Evolutionary conservation across 73 alveolate genomes (phyloP).

Genomic region (Blepharisma japonicum): DNA sequence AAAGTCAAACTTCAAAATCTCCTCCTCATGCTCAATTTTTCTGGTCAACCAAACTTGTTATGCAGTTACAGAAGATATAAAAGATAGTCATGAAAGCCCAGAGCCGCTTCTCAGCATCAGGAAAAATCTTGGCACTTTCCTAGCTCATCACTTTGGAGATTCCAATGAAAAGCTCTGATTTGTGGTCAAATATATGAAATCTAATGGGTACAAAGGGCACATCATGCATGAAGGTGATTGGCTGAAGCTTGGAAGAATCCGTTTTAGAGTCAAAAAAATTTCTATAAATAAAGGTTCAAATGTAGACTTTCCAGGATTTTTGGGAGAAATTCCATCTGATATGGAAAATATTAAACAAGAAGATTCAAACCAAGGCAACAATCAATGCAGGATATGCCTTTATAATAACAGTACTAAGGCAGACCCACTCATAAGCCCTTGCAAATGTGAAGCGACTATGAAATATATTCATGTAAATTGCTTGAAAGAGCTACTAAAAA

Average conservation of each 20-base stretch:
- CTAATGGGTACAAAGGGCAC: background rate
- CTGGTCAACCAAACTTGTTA: too few relatives aligned
- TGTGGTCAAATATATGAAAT: background rate
- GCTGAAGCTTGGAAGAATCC: background rate
- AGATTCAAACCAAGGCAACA: background rate
- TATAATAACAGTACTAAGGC: background rate
- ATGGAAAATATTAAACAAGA: background rate
- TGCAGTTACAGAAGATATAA: too few relatives aligned
- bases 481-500: conserved; percentile 76
- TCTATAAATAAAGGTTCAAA: background rate
- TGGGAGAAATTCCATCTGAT: background rate
- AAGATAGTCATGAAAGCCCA: too few relatives aligned
- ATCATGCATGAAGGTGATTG: background rate
- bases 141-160: too few relatives aligned
- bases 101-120: too few relatives aligned
- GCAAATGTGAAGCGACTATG: conserved; percentile 80
- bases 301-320: background rate
- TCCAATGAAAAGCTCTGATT: background rate
- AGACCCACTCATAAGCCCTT: conserved; percentile 79
- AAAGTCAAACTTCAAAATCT: too few relatives aligned
- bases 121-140: too few relatives aligned
- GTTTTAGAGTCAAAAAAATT: background rate
- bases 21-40: too few relatives aligned
- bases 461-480: conserved; percentile 68
- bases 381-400: background rate